These are phyloP conservation scores for Pichia sp. DNA, from an alignment of 1,139 yeast genomes.

Conservation along the genomic window DNA sequence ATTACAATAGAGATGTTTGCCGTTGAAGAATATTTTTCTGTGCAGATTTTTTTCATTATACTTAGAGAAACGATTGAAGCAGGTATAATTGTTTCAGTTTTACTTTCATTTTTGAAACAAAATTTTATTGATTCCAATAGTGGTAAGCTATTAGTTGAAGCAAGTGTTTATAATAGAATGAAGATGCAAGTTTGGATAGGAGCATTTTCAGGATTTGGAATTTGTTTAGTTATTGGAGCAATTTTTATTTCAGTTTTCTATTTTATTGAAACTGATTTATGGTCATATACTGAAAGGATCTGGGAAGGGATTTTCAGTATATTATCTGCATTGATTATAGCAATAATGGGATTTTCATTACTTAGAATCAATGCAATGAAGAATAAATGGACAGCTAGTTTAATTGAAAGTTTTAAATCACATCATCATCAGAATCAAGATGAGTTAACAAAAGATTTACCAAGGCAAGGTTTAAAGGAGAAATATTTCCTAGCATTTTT, in stretches of 20 bases:
- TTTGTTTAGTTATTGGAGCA: conserved; percentile 74
- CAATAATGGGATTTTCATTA: conserved; percentile 85
- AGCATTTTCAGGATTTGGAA: conserved; percentile 58
- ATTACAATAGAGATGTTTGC: conserved; percentile 12
- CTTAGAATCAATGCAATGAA: conserved; percentile 80
- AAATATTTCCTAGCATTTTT: conserved; percentile 72
- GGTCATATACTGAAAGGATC: conserved; percentile 75
- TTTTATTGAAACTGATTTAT: conserved; percentile 67
- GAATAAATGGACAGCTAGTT: conserved; percentile 75
- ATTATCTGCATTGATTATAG: conserved; percentile 71
- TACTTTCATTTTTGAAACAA: conserved; percentile 73
- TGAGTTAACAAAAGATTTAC: conserved; percentile 14
- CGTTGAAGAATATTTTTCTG: conserved; percentile 51
- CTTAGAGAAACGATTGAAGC: conserved; percentile 84
- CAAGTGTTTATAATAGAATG: conserved; percentile 33
- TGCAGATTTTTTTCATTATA: conserved; percentile 80
- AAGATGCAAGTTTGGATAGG: conserved; percentile 80
- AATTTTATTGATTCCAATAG: conserved; percentile 25
- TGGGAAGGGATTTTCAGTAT: conserved; percentile 92
- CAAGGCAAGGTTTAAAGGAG: conserved; percentile 34
- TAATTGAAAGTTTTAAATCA: conserved; percentile 23
- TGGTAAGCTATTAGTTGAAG: conserved; percentile 22
- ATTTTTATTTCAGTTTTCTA: conserved; percentile 72
- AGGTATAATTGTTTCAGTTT: conserved; percentile 77
- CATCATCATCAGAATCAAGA: conserved; percentile 4